Base-by-base conservation (phyloP, 495 filamentous ascomycete genomes). In the Penicillium roqueforti region DNA sequence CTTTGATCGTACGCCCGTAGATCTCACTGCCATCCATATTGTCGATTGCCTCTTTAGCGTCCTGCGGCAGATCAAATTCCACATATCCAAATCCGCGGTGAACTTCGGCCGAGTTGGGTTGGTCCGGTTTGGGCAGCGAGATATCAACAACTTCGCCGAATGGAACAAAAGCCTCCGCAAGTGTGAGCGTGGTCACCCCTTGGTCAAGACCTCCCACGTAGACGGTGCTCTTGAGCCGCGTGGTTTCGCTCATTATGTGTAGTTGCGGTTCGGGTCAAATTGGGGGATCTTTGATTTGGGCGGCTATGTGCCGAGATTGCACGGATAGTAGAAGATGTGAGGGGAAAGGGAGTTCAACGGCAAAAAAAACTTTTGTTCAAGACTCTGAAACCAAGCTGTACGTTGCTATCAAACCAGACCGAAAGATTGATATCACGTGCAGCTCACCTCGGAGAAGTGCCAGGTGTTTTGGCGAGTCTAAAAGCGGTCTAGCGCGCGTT, bases 11-110 rank as follows among this genome's bases (percentile, higher is more conserved):
- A 28, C 88, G 80, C 2, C 92, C 95, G 66, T 89, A 97, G n/a
- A 99, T 78, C 75, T 96, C 91, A 55, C 91, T 86, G 64, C 95
- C 91, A 62, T 99, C 89, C 95, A 97, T 97, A 70, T 99, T 99
- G 78, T 97, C 90, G 65, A 99, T 96, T 34, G 93, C 93, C 70
- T 97, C 93, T 55, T 85, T 86, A 43, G 91, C 92, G 72, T 99
- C 93, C 49, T 83, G 83, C 19, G 83, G 78, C 31, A 88, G 75
- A 62, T 96, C 91, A 68, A 89, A 99, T 64, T 99, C 93, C 34
- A 99, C 89, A 63, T 97, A 97, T 56, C 91, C 95, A 70, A 97
- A 99, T 1, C 93, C 93, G 45, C 92, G 77, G 68, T 99, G 93
- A 10, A 81, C 76, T 11, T 95, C 90, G 29, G 76, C 83, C 36